phyloP scores from a whole-genome alignment of 83 land plant genomes.

The Isoetes engelmannii region DNA sequence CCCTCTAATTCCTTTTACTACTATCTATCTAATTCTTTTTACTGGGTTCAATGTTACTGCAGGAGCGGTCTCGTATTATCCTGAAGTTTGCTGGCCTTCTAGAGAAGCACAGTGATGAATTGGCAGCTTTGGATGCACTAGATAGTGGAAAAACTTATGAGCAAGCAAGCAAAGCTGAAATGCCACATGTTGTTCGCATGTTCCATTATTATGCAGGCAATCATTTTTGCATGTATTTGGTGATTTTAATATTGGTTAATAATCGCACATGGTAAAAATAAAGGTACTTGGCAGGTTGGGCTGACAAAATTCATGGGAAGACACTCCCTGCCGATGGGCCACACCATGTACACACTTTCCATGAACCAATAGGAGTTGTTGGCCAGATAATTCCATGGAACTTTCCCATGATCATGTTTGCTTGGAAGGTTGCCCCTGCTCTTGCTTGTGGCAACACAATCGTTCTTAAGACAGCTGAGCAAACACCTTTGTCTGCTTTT shows the following conservation, averaged over 20 bases:
- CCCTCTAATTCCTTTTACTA: too few relatives aligned
- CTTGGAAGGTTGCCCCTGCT: conserved; percentile 92
- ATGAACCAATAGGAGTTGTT: conserved; percentile 89
- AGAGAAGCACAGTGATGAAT: conserved; percentile 79
- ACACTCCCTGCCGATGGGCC: conserved; percentile 71
- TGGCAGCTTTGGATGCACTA: conserved; percentile 81
- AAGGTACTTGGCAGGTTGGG: conserved; percentile 63
- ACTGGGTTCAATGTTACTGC: neutral
- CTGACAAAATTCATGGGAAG: conserved; percentile 86
- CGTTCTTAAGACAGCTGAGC: conserved; percentile 88
- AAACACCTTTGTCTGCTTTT: conserved; percentile 76
- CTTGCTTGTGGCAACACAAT: conserved; percentile 75
- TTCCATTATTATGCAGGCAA: conserved; percentile 82
- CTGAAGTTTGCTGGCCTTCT: conserved; percentile 69
- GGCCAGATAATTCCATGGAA: conserved; percentile 98
- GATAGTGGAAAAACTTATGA: conserved; percentile 85
- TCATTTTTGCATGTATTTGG: neutral
- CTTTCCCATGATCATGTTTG: conserved; percentile 82
- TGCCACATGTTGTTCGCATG: conserved; percentile 51
- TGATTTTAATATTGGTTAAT: too few relatives aligned
- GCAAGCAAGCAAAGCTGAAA: conserved; percentile 49
- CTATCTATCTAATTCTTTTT: too few relatives aligned
- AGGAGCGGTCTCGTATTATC: conserved; percentile 64
- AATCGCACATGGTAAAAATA: neutral
- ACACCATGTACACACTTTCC: conserved; percentile 56